Percentiles rank a stretch among this genome's conserved stretches.
Conservation (phyloP, 1,139 yeast species). For the Blastobotrys raffinosifermentans region DNA sequence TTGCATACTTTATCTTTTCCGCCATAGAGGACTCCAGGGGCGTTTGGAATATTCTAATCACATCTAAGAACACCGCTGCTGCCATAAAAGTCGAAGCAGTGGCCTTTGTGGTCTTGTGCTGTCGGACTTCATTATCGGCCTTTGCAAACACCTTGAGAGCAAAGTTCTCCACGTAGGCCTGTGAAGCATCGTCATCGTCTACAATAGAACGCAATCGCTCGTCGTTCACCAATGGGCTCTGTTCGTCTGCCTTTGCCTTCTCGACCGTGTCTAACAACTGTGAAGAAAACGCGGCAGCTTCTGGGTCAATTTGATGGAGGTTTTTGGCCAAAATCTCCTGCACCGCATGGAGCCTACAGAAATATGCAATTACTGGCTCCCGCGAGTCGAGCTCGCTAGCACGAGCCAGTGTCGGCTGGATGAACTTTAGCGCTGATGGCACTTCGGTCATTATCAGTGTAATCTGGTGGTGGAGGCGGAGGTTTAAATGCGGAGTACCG, state of each 20-base stretch:
- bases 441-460: no score
- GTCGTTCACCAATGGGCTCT: conserved; percentile 18
- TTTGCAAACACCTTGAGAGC: conserved; percentile 55
- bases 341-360: conserved; percentile 53
- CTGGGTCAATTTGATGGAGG: conserved; percentile 48
- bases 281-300: conserved; percentile 53
- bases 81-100: conserved; percentile 48
- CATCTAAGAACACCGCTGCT: conserved; percentile 43
- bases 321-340: conserved; percentile 57
- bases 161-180: conserved; percentile 56
- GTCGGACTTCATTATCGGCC: conserved; percentile 42
- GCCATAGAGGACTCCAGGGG: conserved; percentile 25
- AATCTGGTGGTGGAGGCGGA: no score
- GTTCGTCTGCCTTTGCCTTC: conserved; percentile 33
- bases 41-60: conserved; percentile 38
- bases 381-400: conserved; percentile 44
- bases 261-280: conserved; percentile 62
- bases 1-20: conserved; percentile 48
- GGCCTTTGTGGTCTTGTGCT: conserved; percentile 32
- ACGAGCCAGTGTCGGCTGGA: conserved; percentile 42
- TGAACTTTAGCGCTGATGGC: neutral
- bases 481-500: no score
- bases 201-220: conserved; percentile 45
- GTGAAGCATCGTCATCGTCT: conserved; percentile 50
- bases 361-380: conserved; percentile 53